Conservation (phyloP, 169 alveolate genomes). For the Haemoproteus tartakovskyi region DNA sequence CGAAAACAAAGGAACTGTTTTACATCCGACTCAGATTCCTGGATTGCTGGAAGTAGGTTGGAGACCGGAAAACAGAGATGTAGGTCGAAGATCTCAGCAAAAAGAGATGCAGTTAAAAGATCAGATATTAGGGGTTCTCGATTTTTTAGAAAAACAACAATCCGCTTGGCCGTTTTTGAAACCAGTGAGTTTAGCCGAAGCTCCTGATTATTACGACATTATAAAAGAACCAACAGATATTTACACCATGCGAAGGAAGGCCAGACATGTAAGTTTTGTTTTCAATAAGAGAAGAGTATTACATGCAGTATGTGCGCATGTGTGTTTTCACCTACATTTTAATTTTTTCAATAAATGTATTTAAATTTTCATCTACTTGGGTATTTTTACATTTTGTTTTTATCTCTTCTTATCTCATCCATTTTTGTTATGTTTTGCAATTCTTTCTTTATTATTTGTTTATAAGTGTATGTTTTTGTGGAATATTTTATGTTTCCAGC, state of each 20-base stretch:
- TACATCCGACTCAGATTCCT: conserved; percentile 85
- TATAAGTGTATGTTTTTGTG: too few relatives aligned
- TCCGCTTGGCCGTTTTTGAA: conserved; percentile 93
- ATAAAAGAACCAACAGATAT: conserved; percentile 95
- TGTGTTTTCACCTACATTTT: too few relatives aligned
- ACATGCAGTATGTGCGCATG: too few relatives aligned
- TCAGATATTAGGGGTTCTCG: conserved; percentile 80
- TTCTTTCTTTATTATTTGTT: too few relatives aligned
- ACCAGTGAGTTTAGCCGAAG: conserved; percentile 95
- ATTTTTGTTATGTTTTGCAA: too few relatives aligned
- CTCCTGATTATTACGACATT: conserved; percentile 96
- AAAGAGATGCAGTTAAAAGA: conserved; percentile 76
- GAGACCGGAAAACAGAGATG: conserved; percentile 75
- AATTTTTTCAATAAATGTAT: too few relatives aligned
- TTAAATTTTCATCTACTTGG: too few relatives aligned
- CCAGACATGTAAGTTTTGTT: conserved; percentile 74
- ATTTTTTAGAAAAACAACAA: conserved; percentile 81
- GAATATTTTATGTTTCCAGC: too few relatives aligned
- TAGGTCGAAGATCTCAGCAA: conserved; percentile 52
- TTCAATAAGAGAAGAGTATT: too few relatives aligned
- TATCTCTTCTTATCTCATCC: too few relatives aligned
- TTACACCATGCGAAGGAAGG: conserved; percentile 88
- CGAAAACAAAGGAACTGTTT: conserved; percentile 57
- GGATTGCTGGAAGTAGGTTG: conserved; percentile 93
- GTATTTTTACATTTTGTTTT: too few relatives aligned